phyloP scores from a whole-genome alignment of 164 flowering plant genomes.

The Chloranthus sessilifolius region DNA sequence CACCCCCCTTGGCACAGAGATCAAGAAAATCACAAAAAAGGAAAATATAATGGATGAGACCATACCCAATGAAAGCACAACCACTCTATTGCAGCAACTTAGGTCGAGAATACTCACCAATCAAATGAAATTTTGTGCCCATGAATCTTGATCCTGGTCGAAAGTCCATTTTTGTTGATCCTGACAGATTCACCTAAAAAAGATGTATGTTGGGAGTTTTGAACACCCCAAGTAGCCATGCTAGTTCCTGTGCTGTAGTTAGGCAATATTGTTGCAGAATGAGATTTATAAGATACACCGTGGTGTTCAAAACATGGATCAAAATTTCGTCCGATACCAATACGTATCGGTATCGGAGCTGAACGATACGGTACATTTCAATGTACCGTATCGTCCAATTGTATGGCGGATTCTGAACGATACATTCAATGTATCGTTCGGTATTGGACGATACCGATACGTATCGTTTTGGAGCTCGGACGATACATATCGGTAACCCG shows the following conservation, averaged over 20 bases:
- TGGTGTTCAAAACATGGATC: no score
- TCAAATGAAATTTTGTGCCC: conserved; percentile 23
- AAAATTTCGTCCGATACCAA: no score
- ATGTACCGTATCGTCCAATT: no score
- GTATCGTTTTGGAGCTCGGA: no score
- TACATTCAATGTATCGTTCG: no score
- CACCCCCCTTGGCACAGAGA: conserved; percentile 30
- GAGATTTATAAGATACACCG: background rate
- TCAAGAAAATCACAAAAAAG: conserved; percentile 29
- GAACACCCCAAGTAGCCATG: conserved; percentile 32
- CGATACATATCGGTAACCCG: no score
- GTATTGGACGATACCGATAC: no score
- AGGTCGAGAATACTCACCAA: conserved; percentile 27
- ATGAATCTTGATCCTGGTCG: conserved; percentile 31
- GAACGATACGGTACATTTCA: no score
- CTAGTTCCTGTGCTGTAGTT: conserved; percentile 26
- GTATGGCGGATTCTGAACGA: no score
- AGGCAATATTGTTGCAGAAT: conserved; percentile 35
- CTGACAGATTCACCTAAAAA: conserved; percentile 39
- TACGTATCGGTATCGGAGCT: no score
- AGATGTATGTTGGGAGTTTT: conserved; percentile 44
- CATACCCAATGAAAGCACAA: conserved; percentile 38
- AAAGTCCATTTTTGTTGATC: conserved; percentile 43
- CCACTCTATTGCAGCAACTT: conserved; percentile 41
- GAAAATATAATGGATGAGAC: conserved; percentile 32